Base-by-base conservation (phyloP, 768 basidiomycete species). In the Xerocomus spinulosus region DNA sequence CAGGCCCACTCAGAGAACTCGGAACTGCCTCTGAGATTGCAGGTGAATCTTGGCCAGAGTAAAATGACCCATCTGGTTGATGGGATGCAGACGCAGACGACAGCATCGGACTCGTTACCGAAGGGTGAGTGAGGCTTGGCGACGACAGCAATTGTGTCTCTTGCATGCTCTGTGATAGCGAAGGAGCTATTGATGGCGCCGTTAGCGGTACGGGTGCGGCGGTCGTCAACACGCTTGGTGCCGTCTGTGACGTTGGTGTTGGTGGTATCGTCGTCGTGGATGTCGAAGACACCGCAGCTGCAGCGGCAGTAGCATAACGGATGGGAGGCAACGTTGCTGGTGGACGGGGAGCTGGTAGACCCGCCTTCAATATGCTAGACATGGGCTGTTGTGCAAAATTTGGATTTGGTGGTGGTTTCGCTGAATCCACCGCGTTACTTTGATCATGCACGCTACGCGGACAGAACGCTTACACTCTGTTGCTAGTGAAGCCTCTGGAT, bases 271-370 rank as follows among this genome's bases (percentile, higher is more conserved):
- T n/a, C 33, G 61, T 60, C 13, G 61, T 58, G 20, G 59, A 49
- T 7, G 53, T 37, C 13, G 59, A 56, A 29, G 65, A 66, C 7
- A 67, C 66, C 0, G 58, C 66, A 0, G 66, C 65, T 0, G 92
- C 93, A 3, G 92, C 94, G 0, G 92, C 92, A n/a, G 91, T 81
- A 26, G 95, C 86, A 63, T 96, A 96, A 42, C 87, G 78, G 61
- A 94, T 88, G 12, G 92, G 87, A 36, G 91, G 87, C 48, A 90
- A 66, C 18, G 76, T 64, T 26, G 74, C 74, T 55, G 78, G 64
- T 26, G 61, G 77, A 45, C 75, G 79, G 50, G 74, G 77, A 46
- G 78, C 73, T 54, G 79, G 78, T n/a, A 89, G 66, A 18, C 82
- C 79, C 28, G 80, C 79, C 67, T 92, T 92, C 55, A 93, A 70